These are phyloP conservation scores for Syzygium aqueum DNA, from an alignment of 345 rosid species.

Conservation along the genomic window DNA sequence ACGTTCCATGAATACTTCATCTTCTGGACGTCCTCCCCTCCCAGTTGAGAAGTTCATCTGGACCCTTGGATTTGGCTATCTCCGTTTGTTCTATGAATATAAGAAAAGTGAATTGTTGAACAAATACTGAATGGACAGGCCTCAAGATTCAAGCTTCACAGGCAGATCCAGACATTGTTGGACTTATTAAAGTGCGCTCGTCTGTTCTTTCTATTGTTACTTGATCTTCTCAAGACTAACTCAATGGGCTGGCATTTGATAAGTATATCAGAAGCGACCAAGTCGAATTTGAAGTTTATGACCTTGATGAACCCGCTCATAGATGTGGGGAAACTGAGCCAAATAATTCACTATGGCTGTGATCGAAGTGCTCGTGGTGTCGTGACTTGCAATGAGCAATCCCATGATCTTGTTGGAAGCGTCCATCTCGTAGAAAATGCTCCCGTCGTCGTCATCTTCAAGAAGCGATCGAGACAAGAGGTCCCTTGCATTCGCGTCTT, in stretches of 20 bases:
- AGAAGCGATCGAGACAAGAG: neutral
- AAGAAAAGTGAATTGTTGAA: accelerated
- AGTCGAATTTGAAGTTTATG: neutral
- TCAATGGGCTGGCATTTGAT: too few relatives aligned
- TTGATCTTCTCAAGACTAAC: too few relatives aligned
- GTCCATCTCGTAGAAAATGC: neutral
- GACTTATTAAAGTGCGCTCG: too few relatives aligned
- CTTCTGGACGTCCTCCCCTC: neutral
- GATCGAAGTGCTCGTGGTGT: neutral
- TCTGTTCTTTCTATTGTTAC: too few relatives aligned
- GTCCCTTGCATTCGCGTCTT: neutral
- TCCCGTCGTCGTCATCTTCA: neutral
- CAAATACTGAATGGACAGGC: neutral
- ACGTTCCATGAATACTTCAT: neutral
- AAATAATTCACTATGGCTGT: neutral
- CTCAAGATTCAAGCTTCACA: neutral
- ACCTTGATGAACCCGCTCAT: neutral
- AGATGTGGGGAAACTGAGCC: neutral
- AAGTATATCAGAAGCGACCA: neutral
- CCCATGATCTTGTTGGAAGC: neutral
- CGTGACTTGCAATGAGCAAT: neutral
- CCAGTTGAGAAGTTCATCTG: neutral
- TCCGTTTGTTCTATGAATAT: neutral
- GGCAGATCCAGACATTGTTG: neutral
- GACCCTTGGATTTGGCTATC: neutral